Base-by-base conservation (phyloP, 2,329 filamentous ascomycete species). In the Cercospora zeina region DNA sequence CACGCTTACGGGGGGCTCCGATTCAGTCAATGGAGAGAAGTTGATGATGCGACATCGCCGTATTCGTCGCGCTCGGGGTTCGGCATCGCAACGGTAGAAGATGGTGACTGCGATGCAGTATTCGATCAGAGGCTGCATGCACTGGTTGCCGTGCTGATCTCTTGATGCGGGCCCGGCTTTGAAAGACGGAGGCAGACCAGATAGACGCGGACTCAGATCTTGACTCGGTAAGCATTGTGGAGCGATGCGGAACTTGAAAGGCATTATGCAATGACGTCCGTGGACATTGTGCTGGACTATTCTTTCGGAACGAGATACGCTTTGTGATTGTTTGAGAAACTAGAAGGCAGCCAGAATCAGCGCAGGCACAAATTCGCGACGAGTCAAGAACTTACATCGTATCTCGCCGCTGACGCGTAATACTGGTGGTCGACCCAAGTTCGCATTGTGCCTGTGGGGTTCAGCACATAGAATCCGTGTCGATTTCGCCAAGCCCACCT, bases 71-170 rank as follows among this genome's bases (percentile, higher is more conserved):
- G 24, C 19, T 47, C 33, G 58, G 9, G 13, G 47, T 10, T 19
- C 34, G 16, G 24, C 24, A 54, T 31, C 19, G n/a, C 16, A 16
- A 11, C 58, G 34, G 16, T 54, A 54, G 13, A 54, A 30, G 14
- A 51, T 31, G 5, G 49, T 53, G n/a, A 50, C 58, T 10, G 47
- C 47, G 14, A 59, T 42, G 10, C 19, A 34, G n/a, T 59, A 59
- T 16, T 31, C 14, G 21, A 59, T 45, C n/a, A 59, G 36, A 39
- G 58, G 58, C 13, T 59, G 58, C 58, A 54, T 59, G 58, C 58
- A 59, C 10, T 51, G 47, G 19, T 59, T 42, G 7, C 58, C 47
- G 21, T 45, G 47, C 14, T 27, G 49, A 45, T 59, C 58, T 31
- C 37, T n/a, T 6, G 47, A 59, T 16, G 24, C 30, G 13, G 37